Conservation (phyloP, 2,329 filamentous ascomycete species). For the Phaeosphaeria sp. region DNA sequence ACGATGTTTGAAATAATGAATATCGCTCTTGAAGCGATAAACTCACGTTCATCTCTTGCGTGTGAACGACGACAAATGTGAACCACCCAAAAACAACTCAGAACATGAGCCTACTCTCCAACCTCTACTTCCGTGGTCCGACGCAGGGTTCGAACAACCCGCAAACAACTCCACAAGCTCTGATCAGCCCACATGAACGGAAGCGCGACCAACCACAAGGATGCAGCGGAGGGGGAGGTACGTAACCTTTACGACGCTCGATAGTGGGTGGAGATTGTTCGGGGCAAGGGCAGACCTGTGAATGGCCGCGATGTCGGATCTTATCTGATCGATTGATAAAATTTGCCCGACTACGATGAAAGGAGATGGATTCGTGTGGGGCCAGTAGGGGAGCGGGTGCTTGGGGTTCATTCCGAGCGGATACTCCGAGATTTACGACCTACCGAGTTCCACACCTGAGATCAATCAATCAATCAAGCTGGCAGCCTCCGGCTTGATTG, state of each 20-base stretch:
- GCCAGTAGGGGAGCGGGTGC: no score
- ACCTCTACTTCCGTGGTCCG: not conserved
- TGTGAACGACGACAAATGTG: no score
- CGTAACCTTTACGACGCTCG: slow-evolving; percentile 1
- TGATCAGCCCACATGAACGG: not conserved
- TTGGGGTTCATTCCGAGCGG: no score
- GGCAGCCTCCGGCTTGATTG: no score
- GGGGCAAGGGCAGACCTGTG: slow-evolving; percentile 6
- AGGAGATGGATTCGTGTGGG: not conserved
- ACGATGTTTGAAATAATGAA: not conserved
- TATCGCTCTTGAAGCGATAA: not conserved
- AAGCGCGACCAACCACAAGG: not conserved
- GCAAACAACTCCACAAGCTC: not conserved
- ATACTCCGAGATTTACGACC: no score
- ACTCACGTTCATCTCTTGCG: no score
- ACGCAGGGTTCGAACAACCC: not conserved
- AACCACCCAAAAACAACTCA: no score
- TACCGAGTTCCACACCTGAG: no score
- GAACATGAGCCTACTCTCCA: not conserved
- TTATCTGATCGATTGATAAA: slow-evolving; percentile 28
- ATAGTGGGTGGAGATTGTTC: slow-evolving; percentile 23
- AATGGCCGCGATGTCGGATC: slow-evolving; percentile 20
- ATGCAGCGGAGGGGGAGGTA: not conserved
- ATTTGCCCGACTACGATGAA: not conserved
- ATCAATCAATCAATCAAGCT: no score